Evolutionary conservation across 257 asterid genomes (phyloP).

Genomic region (Przewalskia tangutica): DNA sequence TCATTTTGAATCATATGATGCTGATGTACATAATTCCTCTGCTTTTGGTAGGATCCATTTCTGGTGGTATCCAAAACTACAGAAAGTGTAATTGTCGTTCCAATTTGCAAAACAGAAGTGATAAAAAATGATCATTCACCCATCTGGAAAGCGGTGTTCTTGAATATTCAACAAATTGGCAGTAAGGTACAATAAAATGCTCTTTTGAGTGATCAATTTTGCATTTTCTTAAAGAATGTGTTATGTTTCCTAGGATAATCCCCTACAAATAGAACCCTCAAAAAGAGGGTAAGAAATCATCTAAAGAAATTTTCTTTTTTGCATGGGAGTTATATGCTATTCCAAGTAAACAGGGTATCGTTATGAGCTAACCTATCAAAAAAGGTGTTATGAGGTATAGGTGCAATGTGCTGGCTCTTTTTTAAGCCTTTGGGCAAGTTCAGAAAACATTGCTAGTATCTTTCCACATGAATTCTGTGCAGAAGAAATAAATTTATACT

Average conservation of each 20-base stretch:
- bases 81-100: conserved; percentile 58
- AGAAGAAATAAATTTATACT: not conserved
- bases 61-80: conserved; percentile 66
- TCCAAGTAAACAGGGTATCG: not conserved
- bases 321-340: not conserved
- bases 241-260: not conserved
- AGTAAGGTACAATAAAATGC: conserved; percentile 59
- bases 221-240: not conserved
- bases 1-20: conserved; percentile 14
- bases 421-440: not conserved
- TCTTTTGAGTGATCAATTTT: not conserved
- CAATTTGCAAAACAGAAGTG: conserved; percentile 97
- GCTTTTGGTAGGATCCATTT: conserved; percentile 80
- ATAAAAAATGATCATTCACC: conserved; percentile 74
- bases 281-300: not conserved
- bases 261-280: not conserved
- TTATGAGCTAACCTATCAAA: not conserved
- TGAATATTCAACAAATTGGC: conserved; percentile 91
- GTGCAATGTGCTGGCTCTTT: not conserved
- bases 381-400: not conserved
- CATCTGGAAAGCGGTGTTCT: conserved; percentile 60
- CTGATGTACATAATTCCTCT: conserved; percentile 16
- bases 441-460: not conserved
- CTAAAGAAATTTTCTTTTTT: not conserved
- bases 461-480: not conserved